Conservation (phyloP, 2,329 filamentous ascomycete species). For the Volutella citrinella region DNA sequence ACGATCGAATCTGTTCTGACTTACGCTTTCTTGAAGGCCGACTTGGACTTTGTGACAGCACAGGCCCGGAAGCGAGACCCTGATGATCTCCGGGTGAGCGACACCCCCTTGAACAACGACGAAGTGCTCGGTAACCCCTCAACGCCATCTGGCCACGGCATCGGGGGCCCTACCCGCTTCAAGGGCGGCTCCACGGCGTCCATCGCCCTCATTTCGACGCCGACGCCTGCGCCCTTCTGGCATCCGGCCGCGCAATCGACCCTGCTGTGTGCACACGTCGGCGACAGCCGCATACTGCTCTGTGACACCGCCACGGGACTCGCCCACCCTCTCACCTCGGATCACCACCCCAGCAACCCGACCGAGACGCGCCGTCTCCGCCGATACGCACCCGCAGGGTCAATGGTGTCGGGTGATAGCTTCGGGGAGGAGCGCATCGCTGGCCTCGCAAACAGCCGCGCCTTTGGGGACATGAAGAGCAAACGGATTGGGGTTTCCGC, state of each 20-base stretch:
- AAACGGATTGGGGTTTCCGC: constrained; percentile 94
- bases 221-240: constrained; percentile 91
- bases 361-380: constrained; percentile 79
- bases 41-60: constrained; percentile 89
- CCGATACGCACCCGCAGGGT: constrained; percentile 70
- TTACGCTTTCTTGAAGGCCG: constrained; percentile 90
- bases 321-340: constrained; percentile 77
- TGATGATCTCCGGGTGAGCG: constrained; percentile 66
- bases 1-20: constrained; percentile 76
- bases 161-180: constrained; percentile 77
- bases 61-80: constrained; percentile 80
- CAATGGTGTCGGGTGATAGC: constrained; percentile 83
- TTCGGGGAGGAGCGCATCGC: constrained; percentile 97
- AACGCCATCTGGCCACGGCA: constrained; percentile 55
- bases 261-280: constrained; percentile 83
- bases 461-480: constrained; percentile 88
- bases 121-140: constrained; percentile 70
- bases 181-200: constrained; percentile 93
- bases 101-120: constrained; percentile 78
- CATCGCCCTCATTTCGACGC: constrained; percentile 85
- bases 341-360: constrained; percentile 90
- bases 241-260: constrained; percentile 83
- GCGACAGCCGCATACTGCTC: constrained; percentile 86
- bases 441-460: constrained; percentile 87
- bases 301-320: constrained; percentile 82